phyloP scores from a whole-genome alignment of 108 stramenopile genomes.

The Chaetoceros muelleri region DNA sequence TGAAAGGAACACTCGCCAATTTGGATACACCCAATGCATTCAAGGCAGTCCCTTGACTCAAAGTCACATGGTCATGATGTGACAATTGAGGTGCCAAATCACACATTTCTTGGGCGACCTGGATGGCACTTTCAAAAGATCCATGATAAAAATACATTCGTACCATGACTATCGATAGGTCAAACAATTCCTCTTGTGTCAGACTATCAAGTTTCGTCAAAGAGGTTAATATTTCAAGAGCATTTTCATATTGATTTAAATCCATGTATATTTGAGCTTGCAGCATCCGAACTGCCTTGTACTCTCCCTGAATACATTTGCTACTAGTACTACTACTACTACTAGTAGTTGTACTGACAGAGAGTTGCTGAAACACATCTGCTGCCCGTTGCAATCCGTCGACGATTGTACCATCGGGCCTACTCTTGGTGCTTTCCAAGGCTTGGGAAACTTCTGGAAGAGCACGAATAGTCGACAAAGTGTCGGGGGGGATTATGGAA shows the following conservation, averaged over 20 bases:
- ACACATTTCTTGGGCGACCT: not conserved
- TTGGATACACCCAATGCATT: not conserved
- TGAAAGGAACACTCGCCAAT: not conserved
- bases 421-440: too few species aligned
- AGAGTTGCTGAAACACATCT: not conserved
- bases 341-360: too few species aligned
- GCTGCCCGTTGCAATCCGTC: not conserved
- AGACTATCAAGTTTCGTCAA: not conserved
- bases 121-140: not conserved
- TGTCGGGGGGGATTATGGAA: too few species aligned
- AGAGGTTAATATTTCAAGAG: not conserved
- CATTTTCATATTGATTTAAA: not conserved
- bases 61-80: not conserved
- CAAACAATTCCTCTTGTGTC: not conserved
- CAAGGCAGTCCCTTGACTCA: not conserved
- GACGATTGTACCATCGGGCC: too few species aligned
- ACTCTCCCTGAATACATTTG: not conserved
- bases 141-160: not conserved
- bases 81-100: not conserved
- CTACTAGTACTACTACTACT: too few species aligned
- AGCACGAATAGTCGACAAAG: not conserved
- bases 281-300: not conserved
- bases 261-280: not conserved
- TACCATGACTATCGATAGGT: not conserved
- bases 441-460: not conserved